A percentile compares a stretch with the other conserved stretches of the same genome.
phyloP scores from a whole-genome alignment of 2,329 filamentous ascomycete species.

The Colletotrichum lini region DNA sequence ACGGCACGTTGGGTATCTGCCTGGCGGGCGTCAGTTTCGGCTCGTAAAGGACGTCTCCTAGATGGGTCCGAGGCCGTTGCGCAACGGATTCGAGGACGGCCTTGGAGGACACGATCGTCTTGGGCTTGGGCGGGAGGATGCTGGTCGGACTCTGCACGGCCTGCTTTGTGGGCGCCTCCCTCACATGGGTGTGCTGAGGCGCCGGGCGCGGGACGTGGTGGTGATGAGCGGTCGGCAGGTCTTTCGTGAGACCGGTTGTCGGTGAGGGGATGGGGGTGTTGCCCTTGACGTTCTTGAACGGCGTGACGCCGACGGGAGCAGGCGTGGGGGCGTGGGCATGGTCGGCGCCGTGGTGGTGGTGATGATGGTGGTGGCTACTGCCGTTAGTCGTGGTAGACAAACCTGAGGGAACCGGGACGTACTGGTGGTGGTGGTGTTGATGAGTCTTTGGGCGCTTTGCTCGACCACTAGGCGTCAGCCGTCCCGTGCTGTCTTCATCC shows the following conservation, averaged over 20 bases:
- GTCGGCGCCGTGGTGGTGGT: conserved; percentile 69
- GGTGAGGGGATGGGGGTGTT: conserved; percentile 62
- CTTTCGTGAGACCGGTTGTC: conserved; percentile 54
- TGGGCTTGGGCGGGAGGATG: conserved; percentile 71
- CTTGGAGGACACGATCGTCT: conserved; percentile 77
- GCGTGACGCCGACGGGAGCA: conserved; percentile 55
- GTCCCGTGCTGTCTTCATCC: conserved; percentile 77
- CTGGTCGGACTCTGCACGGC: conserved; percentile 55
- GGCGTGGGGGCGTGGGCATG: conserved; percentile 59
- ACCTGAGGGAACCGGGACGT: conserved; percentile 52
- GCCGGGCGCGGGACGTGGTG: conserved; percentile 58
- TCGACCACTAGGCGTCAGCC: conserved; percentile 71
- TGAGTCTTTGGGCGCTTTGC: conserved; percentile 79
- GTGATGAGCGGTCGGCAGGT: conserved; percentile 59
- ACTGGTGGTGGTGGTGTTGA: conserved; percentile 77
- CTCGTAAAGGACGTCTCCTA: conserved; percentile 88
- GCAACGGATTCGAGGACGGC: conserved; percentile 80
- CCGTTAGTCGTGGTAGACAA: conserved; percentile 47
- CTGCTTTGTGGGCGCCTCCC: conserved; percentile 46
- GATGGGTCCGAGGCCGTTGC: conserved; percentile 80
- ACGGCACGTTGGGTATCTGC: conserved; percentile 57
- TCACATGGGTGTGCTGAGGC: conserved; percentile 43
- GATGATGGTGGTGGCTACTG: conserved; percentile 69
- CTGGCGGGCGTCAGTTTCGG: conserved; percentile 72
- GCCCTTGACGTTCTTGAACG: conserved; percentile 67